These are phyloP conservation scores for Prosopis cineraria DNA, from an alignment of 306 rosid genomes.

Conservation along the genomic window DNA sequence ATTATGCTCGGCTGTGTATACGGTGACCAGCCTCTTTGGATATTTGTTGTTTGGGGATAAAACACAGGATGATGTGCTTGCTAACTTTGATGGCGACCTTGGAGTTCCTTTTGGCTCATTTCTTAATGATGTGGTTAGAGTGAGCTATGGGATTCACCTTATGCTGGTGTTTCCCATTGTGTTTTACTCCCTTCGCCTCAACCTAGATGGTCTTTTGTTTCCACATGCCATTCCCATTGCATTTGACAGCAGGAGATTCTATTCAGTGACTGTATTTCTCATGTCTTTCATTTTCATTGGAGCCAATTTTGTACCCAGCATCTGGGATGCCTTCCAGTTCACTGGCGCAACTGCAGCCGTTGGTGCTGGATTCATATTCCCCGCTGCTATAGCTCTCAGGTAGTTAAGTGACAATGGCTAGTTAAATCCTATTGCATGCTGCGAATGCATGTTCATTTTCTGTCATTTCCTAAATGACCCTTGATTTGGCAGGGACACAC, in stretches of 20 bases:
- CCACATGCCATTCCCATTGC: conserved; percentile 63
- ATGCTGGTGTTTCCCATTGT: conserved; percentile 81
- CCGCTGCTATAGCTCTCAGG: conserved; percentile 69
- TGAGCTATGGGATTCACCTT: conserved; percentile 78
- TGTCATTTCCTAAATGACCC: neutral
- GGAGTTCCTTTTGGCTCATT: conserved; percentile 65
- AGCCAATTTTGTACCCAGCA: conserved; percentile 72
- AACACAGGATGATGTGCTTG: conserved; percentile 69
- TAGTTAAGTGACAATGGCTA: conserved; percentile 19
- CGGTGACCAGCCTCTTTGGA: conserved; percentile 65
- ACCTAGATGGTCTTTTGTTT: conserved; percentile 67
- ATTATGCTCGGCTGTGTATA: conserved; percentile 57
- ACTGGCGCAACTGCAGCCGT: conserved; percentile 79
- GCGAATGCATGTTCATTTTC: neutral
- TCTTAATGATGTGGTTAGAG: conserved; percentile 67
- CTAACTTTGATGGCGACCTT: conserved; percentile 78
- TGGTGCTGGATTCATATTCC: conserved; percentile 64
- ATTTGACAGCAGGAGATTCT: conserved; percentile 58
- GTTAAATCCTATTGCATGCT: neutral
- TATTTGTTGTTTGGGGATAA: conserved; percentile 71
- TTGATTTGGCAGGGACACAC: conserved; percentile 54
- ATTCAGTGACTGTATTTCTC: conserved; percentile 52
- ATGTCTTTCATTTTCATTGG: conserved; percentile 63
- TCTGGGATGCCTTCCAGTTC: conserved; percentile 87
- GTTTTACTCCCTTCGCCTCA: conserved; percentile 76